Evolutionary conservation across 129 eudicot species (phyloP), one percentile per base, ranked within the genome.

Genomic region (Kitagawia praeruptora): DNA sequence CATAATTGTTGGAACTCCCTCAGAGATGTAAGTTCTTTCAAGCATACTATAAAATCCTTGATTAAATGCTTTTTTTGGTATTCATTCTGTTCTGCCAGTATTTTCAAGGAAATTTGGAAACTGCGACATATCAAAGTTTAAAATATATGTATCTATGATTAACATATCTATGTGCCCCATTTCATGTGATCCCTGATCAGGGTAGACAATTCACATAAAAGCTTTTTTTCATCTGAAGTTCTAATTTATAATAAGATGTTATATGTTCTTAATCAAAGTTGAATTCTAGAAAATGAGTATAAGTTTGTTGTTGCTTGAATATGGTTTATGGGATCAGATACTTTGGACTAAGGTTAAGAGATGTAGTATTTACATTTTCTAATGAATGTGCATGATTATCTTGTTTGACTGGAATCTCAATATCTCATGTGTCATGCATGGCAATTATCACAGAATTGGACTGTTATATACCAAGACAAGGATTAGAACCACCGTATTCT

Each of bases 1-100:
- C 79, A 86, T 95, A 34, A 84, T 95, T 81, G 97, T 92, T 85
- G 97, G 99, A 84, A 72, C 78, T 77, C 99, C 96, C 14, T 92
- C 97, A 34, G 97, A 92, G 80, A 86, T 27, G 99, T 90, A 92
- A 84, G 91, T 54, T 34, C 61, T 51, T 77, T 70, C 39, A 40
- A 54, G 4, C 27, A 8, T 83, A 63, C 61, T 74, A n/a, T 25
- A 16, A 28, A 70, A 3, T 14, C 25, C 38, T 74, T 27, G n/a
- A 37, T 77, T 61, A 41, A 42, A 75, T 58, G 34, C 40, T 47
- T 38, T 40, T 31, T 11, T 21, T 42, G 2, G 8, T 54, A 19
- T 14, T 79, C 19, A 5, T 73, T 23, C n/a, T 42, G 16, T 40
- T 41, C n/a, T 39, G 49, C 70, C 70, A n/a, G 70, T 64, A 4